A percentile compares a stretch with the other conserved stretches of the same genome.
phyloP scores from a whole-genome alignment of 2,329 filamentous ascomycete species.

The Lecanicillium sp. region DNA sequence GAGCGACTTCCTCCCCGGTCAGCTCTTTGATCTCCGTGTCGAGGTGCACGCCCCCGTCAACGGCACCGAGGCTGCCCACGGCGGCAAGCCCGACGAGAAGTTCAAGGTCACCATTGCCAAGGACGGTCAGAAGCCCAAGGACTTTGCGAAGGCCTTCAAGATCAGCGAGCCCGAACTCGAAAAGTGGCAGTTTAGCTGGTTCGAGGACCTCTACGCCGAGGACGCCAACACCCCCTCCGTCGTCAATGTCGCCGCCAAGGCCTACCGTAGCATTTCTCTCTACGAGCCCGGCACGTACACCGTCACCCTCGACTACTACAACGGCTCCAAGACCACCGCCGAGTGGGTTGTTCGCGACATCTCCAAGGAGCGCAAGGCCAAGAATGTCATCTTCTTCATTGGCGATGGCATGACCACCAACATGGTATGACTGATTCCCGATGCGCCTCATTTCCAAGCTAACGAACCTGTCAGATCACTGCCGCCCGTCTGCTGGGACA shows the following conservation, averaged over 20 bases:
- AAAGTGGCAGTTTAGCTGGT: conserved; percentile 80
- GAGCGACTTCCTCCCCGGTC: conserved; percentile 76
- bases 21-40: conserved; percentile 77
- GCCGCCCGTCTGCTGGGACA: conserved; percentile 76
- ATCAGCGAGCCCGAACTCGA: conserved; percentile 66
- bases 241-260: conserved; percentile 76
- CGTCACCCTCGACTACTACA: conserved; percentile 71
- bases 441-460: conserved; percentile 2
- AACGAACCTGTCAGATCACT: conserved; percentile 44
- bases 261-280: conserved; percentile 68
- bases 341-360: conserved; percentile 73
- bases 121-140: conserved; percentile 46
- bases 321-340: conserved; percentile 62
- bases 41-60: conserved; percentile 79
- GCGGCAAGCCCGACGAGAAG: conserved; percentile 62
- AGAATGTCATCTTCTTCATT: conserved; percentile 83
- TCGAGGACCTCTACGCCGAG: conserved; percentile 73
- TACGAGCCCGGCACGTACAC: conserved; percentile 75
- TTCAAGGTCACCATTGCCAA: conserved; percentile 73
- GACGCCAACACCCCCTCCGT: conserved; percentile 63
- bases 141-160: conserved; percentile 62
- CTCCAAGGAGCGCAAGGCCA: conserved; percentile 63
- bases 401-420: conserved; percentile 70
- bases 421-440: conserved; percentile 40
- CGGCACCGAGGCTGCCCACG: conserved; percentile 69